phyloP scores from a whole-genome alignment of 805 yeast genomes.

The Starmerella tilneyi region DNA sequence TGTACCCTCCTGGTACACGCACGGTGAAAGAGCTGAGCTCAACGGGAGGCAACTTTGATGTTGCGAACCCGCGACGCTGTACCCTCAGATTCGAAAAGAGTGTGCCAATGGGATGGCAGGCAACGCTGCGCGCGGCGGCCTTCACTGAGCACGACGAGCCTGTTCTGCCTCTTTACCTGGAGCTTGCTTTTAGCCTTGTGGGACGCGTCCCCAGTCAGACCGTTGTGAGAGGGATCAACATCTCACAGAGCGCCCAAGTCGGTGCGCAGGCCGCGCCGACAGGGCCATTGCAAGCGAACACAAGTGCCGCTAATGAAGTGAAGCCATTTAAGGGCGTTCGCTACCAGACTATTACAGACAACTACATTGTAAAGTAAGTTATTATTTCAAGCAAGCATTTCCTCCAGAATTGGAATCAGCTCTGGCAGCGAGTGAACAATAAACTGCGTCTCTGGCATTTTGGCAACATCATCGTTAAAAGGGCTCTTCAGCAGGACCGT shows the following conservation, averaged over 20 bases:
- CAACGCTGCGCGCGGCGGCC: conserved; percentile 52
- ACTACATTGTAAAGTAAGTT: conserved; percentile 37
- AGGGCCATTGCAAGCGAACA: no score
- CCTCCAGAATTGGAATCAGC: conserved; percentile 18
- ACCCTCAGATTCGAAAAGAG: conserved; percentile 39
- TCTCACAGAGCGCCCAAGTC: conserved; percentile 34
- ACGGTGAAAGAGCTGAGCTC: conserved; percentile 46
- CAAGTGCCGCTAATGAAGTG: conserved; percentile 44
- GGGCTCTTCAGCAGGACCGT: conserved; percentile 46
- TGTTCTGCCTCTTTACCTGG: conserved; percentile 19
- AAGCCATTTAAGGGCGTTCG: conserved; percentile 89
- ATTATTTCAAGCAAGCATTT: not conserved
- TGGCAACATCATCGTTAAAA: conserved; percentile 40
- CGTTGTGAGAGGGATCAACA: conserved; percentile 13
- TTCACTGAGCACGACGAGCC: conserved; percentile 21
- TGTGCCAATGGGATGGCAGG: conserved; percentile 53
- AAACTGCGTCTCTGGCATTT: conserved; percentile 32
- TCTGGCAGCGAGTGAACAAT: conserved; percentile 29
- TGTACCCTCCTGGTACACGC: conserved; percentile 26
- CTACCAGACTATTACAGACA: conserved; percentile 57
- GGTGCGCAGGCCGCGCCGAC: no score
- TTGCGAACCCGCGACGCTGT: conserved; percentile 47
- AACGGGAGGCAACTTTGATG: conserved; percentile 64
- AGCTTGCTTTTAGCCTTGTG: conserved; percentile 38
- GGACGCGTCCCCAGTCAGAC: conserved; percentile 57